These are phyloP conservation scores for Fusarium pseudoanthophilum DNA, from an alignment of 2,329 filamentous ascomycete species.

Conservation along the genomic window DNA sequence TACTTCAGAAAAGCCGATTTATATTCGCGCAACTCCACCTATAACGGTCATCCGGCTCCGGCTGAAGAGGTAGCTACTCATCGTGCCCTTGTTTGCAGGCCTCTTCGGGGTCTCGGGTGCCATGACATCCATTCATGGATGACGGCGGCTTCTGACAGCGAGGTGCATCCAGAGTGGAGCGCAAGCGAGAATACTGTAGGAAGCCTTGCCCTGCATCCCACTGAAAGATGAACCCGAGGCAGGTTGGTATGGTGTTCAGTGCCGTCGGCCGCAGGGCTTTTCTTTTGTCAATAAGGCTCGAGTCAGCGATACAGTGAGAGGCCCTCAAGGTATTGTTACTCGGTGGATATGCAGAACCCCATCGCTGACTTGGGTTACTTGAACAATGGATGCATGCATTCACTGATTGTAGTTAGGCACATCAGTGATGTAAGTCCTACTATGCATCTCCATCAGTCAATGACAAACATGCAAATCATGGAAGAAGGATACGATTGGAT, in stretches of 20 bases:
- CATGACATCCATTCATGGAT: constrained; percentile 18
- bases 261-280: background rate
- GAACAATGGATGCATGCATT: constrained; percentile 5
- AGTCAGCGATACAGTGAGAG: constrained; percentile 17
- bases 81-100: background rate
- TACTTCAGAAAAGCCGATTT: constrained; percentile 42
- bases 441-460: constrained; percentile 4
- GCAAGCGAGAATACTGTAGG: background rate
- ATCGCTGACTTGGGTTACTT: background rate
- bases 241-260: background rate
- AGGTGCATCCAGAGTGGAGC: constrained; percentile 4
- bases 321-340: background rate
- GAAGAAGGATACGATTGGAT: background rate
- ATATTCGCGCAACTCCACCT: constrained; percentile 53
- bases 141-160: constrained; percentile 15
- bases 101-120: constrained; percentile 23
- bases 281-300: background rate
- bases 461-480: constrained; percentile 4
- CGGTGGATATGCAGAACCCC: background rate
- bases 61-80: constrained; percentile 12
- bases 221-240: constrained; percentile 14
- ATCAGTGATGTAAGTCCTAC: constrained; percentile 1
- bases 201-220: constrained; percentile 28
- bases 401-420: background rate
- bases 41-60: constrained; percentile 36